Base-by-base conservation (phyloP, 2,329 filamentous ascomycete species). In the Cladosporium sphaerospermum region DNA sequence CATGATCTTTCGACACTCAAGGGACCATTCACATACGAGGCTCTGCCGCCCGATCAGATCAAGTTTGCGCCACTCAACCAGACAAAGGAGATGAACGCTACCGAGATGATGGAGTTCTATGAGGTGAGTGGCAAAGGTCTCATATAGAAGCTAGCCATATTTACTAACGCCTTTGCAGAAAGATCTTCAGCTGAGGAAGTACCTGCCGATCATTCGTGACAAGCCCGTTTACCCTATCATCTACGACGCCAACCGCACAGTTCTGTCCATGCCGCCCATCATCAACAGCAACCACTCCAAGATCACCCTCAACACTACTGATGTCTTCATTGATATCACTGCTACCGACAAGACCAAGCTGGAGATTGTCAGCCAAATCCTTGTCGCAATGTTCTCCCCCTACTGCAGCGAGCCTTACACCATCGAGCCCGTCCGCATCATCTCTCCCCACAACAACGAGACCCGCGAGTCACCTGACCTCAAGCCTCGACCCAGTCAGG, bases 281-380 rank as follows among this genome's bases (percentile, higher is more conserved):
- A 99, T 99, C 78, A 99, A 99, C 75, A 84, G 91, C 64, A 83
- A 99, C 66, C 91, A 93, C 74, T 96, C 91, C 65, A 99, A 99
- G 75, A 99, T 99, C 69, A 89, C 85, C 7, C 75, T 95, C 42
- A 76, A 95, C 68, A 97, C 91, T 54, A 92, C 81, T 67, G 96
- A 99, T 66, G 83, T 99, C 66, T 88, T 99, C 72, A 95, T 99
- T 69, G 93, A 99, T 73, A 90, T 96, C 64, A 99, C 93, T 7
- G 95, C 91, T 39, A 92, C 90, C 39, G 93, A 99, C 69, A 85
- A 87, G 68, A 99, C 95, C 28, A 99, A 99, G 76, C 81, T 97
- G 42, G 91, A 96, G 62, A 89, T 99, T 59, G 92, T 96, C 56
- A 89, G 87, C 73, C 90, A 95, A 70, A 96, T 96, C 67, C 85